These are phyloP conservation scores for Hericium coralloides DNA, from an alignment of 768 basidiomycete species.

Conservation along the genomic window DNA sequence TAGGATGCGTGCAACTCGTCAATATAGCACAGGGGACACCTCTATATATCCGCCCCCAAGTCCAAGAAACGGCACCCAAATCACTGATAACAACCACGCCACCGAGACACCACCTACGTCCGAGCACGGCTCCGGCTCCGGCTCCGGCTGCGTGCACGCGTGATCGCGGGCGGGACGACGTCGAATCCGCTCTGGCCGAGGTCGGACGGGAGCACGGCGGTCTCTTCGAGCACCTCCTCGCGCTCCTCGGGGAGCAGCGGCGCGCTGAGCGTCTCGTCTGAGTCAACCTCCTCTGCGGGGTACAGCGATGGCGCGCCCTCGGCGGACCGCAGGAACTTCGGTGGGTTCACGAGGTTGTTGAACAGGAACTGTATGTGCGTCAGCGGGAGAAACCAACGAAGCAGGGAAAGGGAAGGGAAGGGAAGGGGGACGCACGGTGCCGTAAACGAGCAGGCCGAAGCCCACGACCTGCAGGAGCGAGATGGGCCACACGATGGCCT, in stretches of 20 bases:
- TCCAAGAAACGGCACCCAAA: too few species aligned
- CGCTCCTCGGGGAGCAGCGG: constrained; percentile 40
- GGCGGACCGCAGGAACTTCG: constrained; percentile 47
- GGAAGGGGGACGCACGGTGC: constrained; percentile 48
- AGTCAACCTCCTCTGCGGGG: constrained; percentile 14
- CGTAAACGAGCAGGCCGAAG: constrained; percentile 86
- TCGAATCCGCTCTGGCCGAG: constrained; percentile 81
- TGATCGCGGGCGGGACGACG: constrained; percentile 45
- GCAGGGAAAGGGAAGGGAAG: constrained; percentile 7
- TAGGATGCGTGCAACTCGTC: too few species aligned
- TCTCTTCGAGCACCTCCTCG: constrained; percentile 71
- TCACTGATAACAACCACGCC: not conserved
- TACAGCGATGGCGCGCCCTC: constrained; percentile 1
- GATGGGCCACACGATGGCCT: constrained; percentile 71
- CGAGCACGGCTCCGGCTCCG: too few species aligned
- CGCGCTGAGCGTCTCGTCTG: constrained; percentile 19
- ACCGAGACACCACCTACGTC: not conserved
- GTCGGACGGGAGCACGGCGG: constrained; percentile 72
- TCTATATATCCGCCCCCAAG: too few species aligned
- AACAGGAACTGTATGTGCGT: constrained; percentile 61
- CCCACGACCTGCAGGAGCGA: constrained; percentile 77
- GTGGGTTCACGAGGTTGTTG: constrained; percentile 73
- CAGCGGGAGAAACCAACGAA: constrained; percentile 1
- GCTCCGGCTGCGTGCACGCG: not conserved
- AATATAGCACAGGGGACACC: too few species aligned